Base-by-base conservation (phyloP, 176 grass and related monocot species). In the Eragrostis curvula region DNA sequence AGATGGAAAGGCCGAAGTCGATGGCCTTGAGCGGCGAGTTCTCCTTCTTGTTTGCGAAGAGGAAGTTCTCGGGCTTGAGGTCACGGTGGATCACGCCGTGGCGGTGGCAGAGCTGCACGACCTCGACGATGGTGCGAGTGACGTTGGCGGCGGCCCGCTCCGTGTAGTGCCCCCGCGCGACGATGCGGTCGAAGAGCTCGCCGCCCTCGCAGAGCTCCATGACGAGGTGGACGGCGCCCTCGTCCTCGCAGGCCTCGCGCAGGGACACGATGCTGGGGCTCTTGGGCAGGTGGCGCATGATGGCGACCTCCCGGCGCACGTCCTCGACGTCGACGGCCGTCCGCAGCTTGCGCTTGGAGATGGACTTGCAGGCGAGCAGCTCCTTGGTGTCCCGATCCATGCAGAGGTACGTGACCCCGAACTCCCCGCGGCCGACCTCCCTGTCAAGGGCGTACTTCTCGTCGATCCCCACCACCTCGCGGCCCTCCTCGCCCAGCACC, bases 171-270 rank as follows among this genome's bases (percentile, higher is more conserved):
- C 96, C 96, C 82, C 96, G 59, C 1, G 96, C 96, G 9, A 99
- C 96, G 87, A 99, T 99, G 71, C 96, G 93, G 77, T 99, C 96
- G 81, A 99, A 99, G 74, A 99, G 87, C 84, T 99, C 96, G n/a
- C 96, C 96, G 78, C 96, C 96, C 75, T 99, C 96, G 83, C 96
- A 99, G 75, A 99, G 91, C 90, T 99, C 96, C 93, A 99, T 99
- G 76, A 96, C 93, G 75, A 99, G 89, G 87, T 99, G 96, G 80
- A 99, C 96, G 67, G 93, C 87, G 74, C 83, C 83, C 25, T 99
- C 96, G 80, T 99, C 96, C 96, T 99, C 96, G 74, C 91, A 96
- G 36, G 96, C 93, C 87, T 99, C 96, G 83, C 85, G 71, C 65
- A 99, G 86, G 15, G 60, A 50, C 64, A 96, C 96, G 75, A 99